Base-by-base conservation (phyloP, 257 asterid genomes). In the Solanum acaule region DNA sequence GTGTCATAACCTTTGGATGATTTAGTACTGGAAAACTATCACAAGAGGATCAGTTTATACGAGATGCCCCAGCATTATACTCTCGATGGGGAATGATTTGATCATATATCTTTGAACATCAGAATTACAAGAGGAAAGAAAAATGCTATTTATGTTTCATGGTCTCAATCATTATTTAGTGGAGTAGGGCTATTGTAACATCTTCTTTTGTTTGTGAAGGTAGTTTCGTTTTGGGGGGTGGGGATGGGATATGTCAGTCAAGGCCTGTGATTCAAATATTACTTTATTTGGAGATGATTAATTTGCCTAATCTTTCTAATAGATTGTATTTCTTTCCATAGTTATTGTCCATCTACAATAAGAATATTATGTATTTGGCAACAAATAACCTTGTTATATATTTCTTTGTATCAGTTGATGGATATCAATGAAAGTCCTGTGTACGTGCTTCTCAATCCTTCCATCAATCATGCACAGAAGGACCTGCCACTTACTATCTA, bases 351-450 rank as follows among this genome's bases (percentile, higher is more conserved):
- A 76, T 38, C 83, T 6, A 76, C 16, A 22, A 22, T 76, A 46
- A 38, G 83, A 38, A 76, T 76, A 38, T 37, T 40, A 22, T 76
- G 59, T 75, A 75, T 75, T 75, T 13, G 34, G 7, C 16, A 4
- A 76, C n/a, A 77, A 75, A 6, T 37, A 76, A 40, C 35, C 84
- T 40, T n/a, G 31, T 78, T 42, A 76, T 23, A 1, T 40, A 25
- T 78, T 78, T 23, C 37, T 40, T 40, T 78, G 84, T 77, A 78
- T 84, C 98, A 97, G 99, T 82, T 97, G 89, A 96, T 95, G 99
- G 98, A 95, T 91, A 96, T 97, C 90, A 97, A 97, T 86, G 99
- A 97, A 91, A 97, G 97, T 90, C 98, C 99, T 25, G 94, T 97
- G 9, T 96, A 95, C 87, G 95, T 97, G 88, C 95, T 97, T 93